Evolutionary conservation across 129 eudicot species (phyloP).

Genomic region (Escallonia herrerae): DNA sequence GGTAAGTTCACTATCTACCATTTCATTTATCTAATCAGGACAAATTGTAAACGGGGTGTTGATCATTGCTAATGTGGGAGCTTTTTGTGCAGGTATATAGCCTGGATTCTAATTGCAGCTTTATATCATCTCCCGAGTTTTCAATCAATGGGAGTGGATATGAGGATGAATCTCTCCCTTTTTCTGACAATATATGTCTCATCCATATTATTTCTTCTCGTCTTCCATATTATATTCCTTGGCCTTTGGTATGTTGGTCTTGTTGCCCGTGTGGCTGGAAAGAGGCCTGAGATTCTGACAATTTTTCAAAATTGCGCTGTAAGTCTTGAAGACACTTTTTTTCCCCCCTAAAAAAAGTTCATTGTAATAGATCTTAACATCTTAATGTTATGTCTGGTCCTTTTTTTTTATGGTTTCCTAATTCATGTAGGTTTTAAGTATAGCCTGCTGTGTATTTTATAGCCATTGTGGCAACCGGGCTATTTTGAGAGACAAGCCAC

Average conservation of each 20-base stretch:
- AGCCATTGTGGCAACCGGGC: slow-evolving; percentile 99
- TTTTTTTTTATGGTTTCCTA: slow-evolving; percentile 18
- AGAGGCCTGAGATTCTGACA: slow-evolving; percentile 81
- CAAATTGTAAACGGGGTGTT: not conserved
- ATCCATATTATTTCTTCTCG: slow-evolving; percentile 81
- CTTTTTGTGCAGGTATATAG: slow-evolving; percentile 69
- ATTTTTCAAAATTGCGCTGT: slow-evolving; percentile 96
- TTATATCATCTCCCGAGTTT: slow-evolving; percentile 96
- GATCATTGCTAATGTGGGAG: slow-evolving; percentile 1
- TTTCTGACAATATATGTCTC: slow-evolving; percentile 76
- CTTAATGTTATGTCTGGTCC: slow-evolving; percentile 4
- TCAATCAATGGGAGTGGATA: slow-evolving; percentile 98
- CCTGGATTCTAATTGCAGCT: slow-evolving; percentile 91
- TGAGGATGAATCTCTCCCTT: slow-evolving; percentile 95
- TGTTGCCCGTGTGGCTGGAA: slow-evolving; percentile 90
- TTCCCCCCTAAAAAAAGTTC: not conserved
- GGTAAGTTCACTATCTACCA: slow-evolving; percentile 35
- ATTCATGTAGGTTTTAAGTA: slow-evolving; percentile 79
- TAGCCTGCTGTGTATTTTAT: slow-evolving; percentile 97
- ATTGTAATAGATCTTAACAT: not conserved
- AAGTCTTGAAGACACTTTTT: slow-evolving; percentile 22
- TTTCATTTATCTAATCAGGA: not conserved
- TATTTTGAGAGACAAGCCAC: slow-evolving; percentile 59
- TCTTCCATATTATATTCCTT: slow-evolving; percentile 73
- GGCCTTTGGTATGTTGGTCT: slow-evolving; percentile 98